A percentile compares a stretch with the other conserved stretches of the same genome.
These are phyloP conservation scores for Pseudocercospora crystallina DNA, from an alignment of 2,329 filamentous ascomycete genomes.

Conservation along the genomic window DNA sequence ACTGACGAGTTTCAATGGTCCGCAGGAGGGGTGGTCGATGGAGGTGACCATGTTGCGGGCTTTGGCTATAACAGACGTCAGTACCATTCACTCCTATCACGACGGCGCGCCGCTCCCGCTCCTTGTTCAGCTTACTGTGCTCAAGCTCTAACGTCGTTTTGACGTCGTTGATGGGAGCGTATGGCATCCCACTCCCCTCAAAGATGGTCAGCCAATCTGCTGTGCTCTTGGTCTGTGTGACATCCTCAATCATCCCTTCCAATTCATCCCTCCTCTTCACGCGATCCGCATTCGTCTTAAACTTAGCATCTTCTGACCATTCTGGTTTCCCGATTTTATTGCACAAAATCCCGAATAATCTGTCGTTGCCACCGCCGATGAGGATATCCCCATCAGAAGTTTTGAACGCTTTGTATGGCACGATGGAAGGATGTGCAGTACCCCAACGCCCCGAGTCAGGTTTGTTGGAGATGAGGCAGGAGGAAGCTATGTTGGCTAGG, in stretches of 20 bases:
- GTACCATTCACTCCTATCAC: not conserved
- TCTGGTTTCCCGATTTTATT: conserved; percentile 58
- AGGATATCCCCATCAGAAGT: conserved; percentile 64
- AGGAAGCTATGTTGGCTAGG: conserved; percentile 91
- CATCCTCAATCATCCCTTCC: conserved; percentile 73
- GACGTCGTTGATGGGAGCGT: conserved; percentile 91
- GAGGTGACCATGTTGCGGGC: conserved; percentile 89
- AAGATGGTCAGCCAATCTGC: conserved; percentile 82
- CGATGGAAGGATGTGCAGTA: conserved; percentile 96
- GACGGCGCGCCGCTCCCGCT: too few relatives aligned
- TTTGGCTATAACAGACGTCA: conserved; percentile 44
- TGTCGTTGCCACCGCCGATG: conserved; percentile 64
- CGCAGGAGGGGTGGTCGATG: conserved; percentile 78
- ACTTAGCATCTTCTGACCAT: conserved; percentile 58
- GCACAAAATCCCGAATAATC: conserved; percentile 61
- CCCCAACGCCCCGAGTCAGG: conserved; percentile 91
- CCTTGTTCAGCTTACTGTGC: conserved; percentile 72
- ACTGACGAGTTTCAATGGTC: conserved; percentile 84
- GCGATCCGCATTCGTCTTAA: conserved; percentile 59
- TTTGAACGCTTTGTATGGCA: conserved; percentile 84
- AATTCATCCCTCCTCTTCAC: conserved; percentile 72
- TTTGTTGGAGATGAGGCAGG: conserved; percentile 81
- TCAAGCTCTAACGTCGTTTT: conserved; percentile 78
- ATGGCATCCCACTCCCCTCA: conserved; percentile 91
- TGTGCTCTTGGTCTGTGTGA: conserved; percentile 76